phyloP scores from a whole-genome alignment of 2,329 filamentous ascomycete species.

The Penicillium sp. region DNA sequence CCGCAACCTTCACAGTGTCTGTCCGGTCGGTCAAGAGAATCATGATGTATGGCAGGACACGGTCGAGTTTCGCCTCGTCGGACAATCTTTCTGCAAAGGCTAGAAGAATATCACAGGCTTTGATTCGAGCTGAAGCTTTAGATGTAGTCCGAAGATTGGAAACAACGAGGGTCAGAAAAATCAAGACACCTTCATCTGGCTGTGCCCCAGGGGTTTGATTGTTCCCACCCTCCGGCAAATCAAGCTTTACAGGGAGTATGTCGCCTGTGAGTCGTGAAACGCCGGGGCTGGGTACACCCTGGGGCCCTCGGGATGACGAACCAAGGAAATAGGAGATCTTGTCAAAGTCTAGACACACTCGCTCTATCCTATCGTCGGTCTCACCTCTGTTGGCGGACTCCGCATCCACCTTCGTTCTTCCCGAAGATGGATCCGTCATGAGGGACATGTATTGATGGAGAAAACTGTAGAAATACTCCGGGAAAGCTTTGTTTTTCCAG shows the following conservation, averaged over 20 bases:
- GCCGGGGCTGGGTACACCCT: conserved; percentile 30
- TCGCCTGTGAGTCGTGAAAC: conserved; percentile 36
- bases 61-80: conserved; percentile 92
- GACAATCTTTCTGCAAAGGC: conserved; percentile 89
- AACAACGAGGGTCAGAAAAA: conserved; percentile 86
- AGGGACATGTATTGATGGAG: conserved; percentile 97
- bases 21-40: conserved; percentile 76
- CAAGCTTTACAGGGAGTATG: conserved; percentile 71
- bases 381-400: conserved; percentile 73
- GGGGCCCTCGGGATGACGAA: conserved; percentile 58
- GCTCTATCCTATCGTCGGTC: conserved; percentile 89
- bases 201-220: conserved; percentile 61
- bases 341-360: conserved; percentile 91
- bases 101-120: conserved; percentile 86
- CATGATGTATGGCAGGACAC: conserved; percentile 87
- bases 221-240: conserved; percentile 82
- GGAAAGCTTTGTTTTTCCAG: conserved; percentile 89
- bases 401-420: conserved; percentile 68
- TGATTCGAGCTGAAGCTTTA: conserved; percentile 79
- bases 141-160: conserved; percentile 87
- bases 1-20: conserved; percentile 81
- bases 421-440: conserved; percentile 85
- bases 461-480: conserved; percentile 95
- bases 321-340: conserved; percentile 95
- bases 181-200: conserved; percentile 83